A percentile compares a stretch with the other conserved stretches of the same genome.
phyloP scores from a whole-genome alignment of 495 filamentous ascomycete species.

The Penicillium goetzii region DNA sequence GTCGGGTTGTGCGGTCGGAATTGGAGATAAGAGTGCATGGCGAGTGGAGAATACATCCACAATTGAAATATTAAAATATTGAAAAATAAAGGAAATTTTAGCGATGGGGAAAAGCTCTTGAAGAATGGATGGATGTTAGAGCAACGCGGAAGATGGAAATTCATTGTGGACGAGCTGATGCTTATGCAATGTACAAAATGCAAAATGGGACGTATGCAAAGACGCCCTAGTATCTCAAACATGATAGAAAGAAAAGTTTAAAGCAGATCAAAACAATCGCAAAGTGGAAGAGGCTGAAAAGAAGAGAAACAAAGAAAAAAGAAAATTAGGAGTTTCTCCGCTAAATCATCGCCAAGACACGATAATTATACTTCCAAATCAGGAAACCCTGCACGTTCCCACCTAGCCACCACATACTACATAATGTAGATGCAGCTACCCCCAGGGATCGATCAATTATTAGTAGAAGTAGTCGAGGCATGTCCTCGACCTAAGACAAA shows the following conservation, averaged over 20 bases:
- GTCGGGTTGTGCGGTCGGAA: background rate
- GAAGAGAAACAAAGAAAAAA: background rate
- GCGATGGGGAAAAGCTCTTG: background rate
- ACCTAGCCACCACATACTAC: background rate
- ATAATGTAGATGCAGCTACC: background rate
- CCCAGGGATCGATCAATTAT: background rate
- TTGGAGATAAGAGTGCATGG: background rate
- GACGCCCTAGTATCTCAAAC: background rate
- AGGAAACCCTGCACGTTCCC: background rate
- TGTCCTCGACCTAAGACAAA: background rate
- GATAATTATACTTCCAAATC: slow-evolving; percentile 1
- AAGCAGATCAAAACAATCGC: background rate
- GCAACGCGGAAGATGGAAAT: background rate
- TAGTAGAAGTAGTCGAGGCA: background rate
- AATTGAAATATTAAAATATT: background rate
- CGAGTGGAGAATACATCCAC: background rate
- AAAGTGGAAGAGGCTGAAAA: background rate
- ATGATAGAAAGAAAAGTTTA: background rate
- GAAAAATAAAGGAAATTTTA: background rate
- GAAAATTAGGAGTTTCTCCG: background rate
- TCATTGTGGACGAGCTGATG: slow-evolving; percentile 15
- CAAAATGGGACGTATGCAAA: slow-evolving; percentile 7
- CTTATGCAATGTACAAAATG: slow-evolving; percentile 28
- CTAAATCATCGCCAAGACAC: background rate
- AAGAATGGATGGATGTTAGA: background rate